Base-by-base conservation (phyloP, 176 grass and related monocot species). In the Carex kokanica region DNA sequence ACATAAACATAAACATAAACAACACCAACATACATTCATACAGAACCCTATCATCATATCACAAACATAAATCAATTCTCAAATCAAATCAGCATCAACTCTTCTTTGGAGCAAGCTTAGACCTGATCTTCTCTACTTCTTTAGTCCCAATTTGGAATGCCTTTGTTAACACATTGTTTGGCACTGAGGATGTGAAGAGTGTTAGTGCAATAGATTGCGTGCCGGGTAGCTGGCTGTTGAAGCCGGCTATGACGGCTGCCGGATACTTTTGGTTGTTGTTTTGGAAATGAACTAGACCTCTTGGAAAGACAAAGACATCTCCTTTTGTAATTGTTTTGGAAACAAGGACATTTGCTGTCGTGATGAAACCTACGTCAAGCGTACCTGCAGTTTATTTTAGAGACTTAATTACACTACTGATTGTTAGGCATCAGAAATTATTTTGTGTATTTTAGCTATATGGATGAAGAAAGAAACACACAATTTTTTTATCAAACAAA, bases 131-230 rank as follows among this genome's bases (percentile, higher is more conserved):
- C 58, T 82, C 40, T 27, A 82, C 80, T 47, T 82, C 80, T 82
- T 82, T 82, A 49, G 80, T 82, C 61, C 80, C 80, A 49, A 64
- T 82, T 82, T 82, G 59, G 60, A 82, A 82, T 49, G 80, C 40
- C 59, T 66, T 61, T 27, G 80, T 82, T 15, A 82, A 27, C 21
- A 82, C 80, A 63, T 82, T 11, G 38, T 82, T 8, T 18, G 80
- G 80, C 11, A 82, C 61, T 10, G 60, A 53, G 80, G 80, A 82
- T 29, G 80, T 34, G 60, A 82, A 82, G 38, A 82, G 80, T 51
- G 80, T 82, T 2, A 82, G 60, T 10, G 80, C 80, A 3, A 82
- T 67, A n/a, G 60, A 67, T 49, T 82, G 80, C 0, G 80, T 82
- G 43, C 61, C 80, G 1, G 80, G 80, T 17, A 82, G 60, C 47